Evolutionary conservation across 169 alveolate species (phyloP), one percentile per base, ranked within the genome.

Genomic region (Perkinsus olseni): DNA sequence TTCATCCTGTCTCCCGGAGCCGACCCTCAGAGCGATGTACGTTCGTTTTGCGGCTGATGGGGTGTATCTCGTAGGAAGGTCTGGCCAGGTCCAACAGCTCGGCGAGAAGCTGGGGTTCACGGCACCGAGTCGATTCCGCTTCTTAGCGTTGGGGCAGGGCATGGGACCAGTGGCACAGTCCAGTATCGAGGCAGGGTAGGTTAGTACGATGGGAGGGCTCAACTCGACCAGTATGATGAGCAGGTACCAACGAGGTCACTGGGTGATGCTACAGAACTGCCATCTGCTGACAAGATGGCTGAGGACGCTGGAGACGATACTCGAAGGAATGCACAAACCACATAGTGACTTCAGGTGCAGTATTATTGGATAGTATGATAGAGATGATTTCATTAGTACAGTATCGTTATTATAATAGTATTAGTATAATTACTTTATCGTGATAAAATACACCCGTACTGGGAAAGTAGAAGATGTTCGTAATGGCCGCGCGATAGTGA

Each of bases 1-100:
- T 98, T 98, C 95, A 97, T 98, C 93, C 95, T 98, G 38, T 97
- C 99, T 0, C 99, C 99, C 34, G 99, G 99, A 38, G 98, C 98
- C 28, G 98, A 97, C 93, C 99, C 99, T 20, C 95, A 95, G 74
- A 94, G 97, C 94, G 99, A 97, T 93, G 82, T 62, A 62, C 17
- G 82, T 13, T 3, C 8, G 28, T 17, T 45, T 17, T 13, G 31
- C 34, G 82, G 11, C 50, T 40, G 50, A 40, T 40, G 50, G 3
- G 50, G 50, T 40, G 82, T 62, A 24, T 28, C 82, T 21, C 37
- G 31, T 62, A 13, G 17, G 31, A 62, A 0, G 17, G 28, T 13
- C 36, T 4, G 34, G 82, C 34, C 82, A 62, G 82, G 82, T 62
- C 82, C 82, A 62, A 28, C 82, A 62, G 34, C 82, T 62, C 34